Evolutionary conservation across 768 basidiomycete species (phyloP).

Genomic region (Sarcodon aspratus): DNA sequence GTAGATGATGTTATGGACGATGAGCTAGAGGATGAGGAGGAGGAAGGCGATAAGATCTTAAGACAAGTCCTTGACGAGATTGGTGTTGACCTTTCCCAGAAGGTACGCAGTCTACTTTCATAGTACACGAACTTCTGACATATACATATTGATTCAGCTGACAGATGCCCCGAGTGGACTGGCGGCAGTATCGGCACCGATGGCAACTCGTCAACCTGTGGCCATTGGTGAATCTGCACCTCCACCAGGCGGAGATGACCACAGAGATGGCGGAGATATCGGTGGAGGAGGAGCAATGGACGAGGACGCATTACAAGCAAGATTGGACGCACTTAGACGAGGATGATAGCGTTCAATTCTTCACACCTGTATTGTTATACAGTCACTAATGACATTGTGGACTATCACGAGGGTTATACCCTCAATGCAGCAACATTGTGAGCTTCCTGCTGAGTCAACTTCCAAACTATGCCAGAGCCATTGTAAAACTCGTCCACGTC

Average conservation of each 20-base stretch:
- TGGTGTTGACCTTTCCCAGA: constrained; percentile 83
- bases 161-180: constrained; percentile 75
- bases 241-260: constrained; percentile 23
- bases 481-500: constrained; percentile 93
- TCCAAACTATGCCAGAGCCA: constrained; percentile 87
- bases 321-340: constrained; percentile 80
- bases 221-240: constrained; percentile 67
- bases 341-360: constrained; percentile 26
- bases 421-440: constrained; percentile 55
- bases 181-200: constrained; percentile 44
- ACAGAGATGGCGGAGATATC: constrained; percentile 26
- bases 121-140: not conserved
- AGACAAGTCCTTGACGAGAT: constrained; percentile 97
- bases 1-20: constrained; percentile 93
- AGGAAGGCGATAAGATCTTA: constrained; percentile 90
- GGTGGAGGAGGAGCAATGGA: constrained; percentile 40
- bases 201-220: constrained; percentile 64
- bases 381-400: not conserved
- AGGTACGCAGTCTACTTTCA: constrained; percentile 30
- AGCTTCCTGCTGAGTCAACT: constrained; percentile 67
- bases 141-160: constrained; percentile 37
- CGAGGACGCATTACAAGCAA: constrained; percentile 89
- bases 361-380: not conserved
- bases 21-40: constrained; percentile 87
- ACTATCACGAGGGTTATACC: constrained; percentile 8